A percentile compares a stretch with the other conserved stretches of the same genome.
Evolutionary conservation across 352 stramenopile genomes (phyloP).

Genomic region (Phytophthora citricola): DNA sequence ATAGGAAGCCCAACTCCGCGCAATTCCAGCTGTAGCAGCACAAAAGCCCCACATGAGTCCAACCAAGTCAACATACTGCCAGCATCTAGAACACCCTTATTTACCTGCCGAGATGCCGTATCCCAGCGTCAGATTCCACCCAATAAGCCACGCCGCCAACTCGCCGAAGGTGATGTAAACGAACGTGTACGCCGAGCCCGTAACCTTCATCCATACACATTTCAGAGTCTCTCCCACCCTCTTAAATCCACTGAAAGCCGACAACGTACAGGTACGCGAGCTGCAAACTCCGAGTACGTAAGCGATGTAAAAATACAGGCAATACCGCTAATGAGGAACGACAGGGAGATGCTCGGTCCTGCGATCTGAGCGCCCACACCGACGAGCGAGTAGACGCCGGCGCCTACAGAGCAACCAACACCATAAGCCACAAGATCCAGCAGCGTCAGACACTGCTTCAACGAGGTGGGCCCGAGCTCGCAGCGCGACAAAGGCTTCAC

Average conservation of each 20-base stretch:
- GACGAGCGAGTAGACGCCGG: conserved; percentile 94
- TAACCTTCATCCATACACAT: conserved; percentile 56
- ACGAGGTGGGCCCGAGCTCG: conserved; percentile 38
- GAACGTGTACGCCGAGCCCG: conserved; percentile 91
- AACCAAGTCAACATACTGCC: not conserved
- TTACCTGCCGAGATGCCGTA: conserved; percentile 92
- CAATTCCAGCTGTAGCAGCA: conserved; percentile 77
- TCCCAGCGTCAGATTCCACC: conserved; percentile 93
- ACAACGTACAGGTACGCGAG: conserved; percentile 75
- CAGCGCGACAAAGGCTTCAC: conserved; percentile 77
- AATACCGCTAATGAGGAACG: conserved; percentile 89
- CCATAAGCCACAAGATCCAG: conserved; percentile 89
- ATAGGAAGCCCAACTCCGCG: conserved; percentile 92
- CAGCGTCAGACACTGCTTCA: conserved; percentile 78
- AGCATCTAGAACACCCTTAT: not conserved
- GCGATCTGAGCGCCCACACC: conserved; percentile 86
- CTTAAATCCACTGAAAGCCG: not conserved
- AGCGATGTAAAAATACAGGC: conserved; percentile 93
- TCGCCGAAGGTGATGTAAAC: conserved; percentile 90
- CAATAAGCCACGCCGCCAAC: conserved; percentile 90
- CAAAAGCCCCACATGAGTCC: not conserved
- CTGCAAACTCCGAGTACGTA: conserved; percentile 91
- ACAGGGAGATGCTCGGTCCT: conserved; percentile 90
- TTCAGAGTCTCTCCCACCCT: conserved; percentile 10
- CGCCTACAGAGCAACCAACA: conserved; percentile 91